These are phyloP conservation scores for Aspergillus caelatus DNA, from an alignment of 2,329 filamentous ascomycete genomes.

Conservation along the genomic window DNA sequence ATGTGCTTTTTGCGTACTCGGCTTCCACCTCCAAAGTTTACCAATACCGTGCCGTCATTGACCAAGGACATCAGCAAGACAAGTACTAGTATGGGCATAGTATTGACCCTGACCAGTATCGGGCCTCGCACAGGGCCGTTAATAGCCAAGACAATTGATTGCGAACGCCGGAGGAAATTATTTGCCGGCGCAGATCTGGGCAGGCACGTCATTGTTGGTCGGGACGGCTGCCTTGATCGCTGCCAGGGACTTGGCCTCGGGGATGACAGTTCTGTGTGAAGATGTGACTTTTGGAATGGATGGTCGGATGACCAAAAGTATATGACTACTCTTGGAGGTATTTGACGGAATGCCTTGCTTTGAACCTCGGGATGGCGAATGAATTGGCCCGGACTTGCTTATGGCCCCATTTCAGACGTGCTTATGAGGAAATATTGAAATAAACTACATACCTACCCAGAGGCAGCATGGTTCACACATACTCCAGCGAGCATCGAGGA, in stretches of 20 bases:
- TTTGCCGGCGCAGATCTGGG: conserved; percentile 50
- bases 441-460: background rate
- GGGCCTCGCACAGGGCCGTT: conserved; percentile 51
- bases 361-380: background rate
- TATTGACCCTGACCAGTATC: conserved; percentile 49
- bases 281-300: background rate
- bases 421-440: background rate
- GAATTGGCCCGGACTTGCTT: background rate
- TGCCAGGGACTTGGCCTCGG: background rate
- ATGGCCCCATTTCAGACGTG: background rate
- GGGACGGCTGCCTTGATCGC: conserved; percentile 4
- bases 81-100: conserved; percentile 53
- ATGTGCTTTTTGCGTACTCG: conserved; percentile 44
- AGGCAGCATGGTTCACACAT: background rate
- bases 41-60: conserved; percentile 45
- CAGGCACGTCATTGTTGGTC: conserved; percentile 28
- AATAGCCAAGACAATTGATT: conserved; percentile 50
- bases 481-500: background rate
- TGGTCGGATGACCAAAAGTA: background rate
- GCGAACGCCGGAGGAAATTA: conserved; percentile 44
- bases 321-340: background rate
- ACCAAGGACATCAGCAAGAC: conserved; percentile 52
- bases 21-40: conserved; percentile 37
- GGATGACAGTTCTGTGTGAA: background rate
- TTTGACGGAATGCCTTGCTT: background rate